These are phyloP conservation scores for Lepidium africanum DNA, from an alignment of 345 rosid genomes.

Conservation along the genomic window DNA sequence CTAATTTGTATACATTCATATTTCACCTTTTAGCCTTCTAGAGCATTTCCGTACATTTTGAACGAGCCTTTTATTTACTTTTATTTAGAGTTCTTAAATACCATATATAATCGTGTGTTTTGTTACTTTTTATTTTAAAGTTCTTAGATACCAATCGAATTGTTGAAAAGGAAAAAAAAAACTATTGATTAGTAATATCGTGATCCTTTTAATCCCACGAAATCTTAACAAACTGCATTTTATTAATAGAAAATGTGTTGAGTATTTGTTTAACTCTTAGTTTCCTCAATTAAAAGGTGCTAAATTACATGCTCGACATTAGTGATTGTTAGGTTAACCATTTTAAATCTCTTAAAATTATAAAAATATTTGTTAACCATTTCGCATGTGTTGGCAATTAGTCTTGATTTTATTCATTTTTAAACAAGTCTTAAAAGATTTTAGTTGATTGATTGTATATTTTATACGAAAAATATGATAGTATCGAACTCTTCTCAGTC, in stretches of 20 bases:
- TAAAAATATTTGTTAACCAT: no score
- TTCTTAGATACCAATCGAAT: no score
- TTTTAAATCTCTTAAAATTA: neutral
- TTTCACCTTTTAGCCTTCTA: constrained; percentile 1
- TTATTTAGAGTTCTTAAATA: no score
- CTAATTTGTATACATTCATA: neutral
- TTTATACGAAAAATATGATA: no score
- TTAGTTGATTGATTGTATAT: neutral
- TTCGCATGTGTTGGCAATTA: no score
- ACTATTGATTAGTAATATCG: neutral
- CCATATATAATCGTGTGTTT: no score
- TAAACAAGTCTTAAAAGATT: neutral
- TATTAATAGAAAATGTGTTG: neutral
- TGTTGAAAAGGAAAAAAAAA: neutral
- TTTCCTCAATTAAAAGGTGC: neutral
- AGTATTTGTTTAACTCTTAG: neutral
- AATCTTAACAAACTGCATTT: neutral
- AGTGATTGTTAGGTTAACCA: neutral
- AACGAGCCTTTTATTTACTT: neutral
- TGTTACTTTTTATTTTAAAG: no score
- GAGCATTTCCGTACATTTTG: neutral
- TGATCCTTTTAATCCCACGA: neutral
- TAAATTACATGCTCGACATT: neutral
- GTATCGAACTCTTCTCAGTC: no score
- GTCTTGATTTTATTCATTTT: no score